These are phyloP conservation scores for Poa annua DNA, from an alignment of 176 grass and related monocot species.

Conservation along the genomic window DNA sequence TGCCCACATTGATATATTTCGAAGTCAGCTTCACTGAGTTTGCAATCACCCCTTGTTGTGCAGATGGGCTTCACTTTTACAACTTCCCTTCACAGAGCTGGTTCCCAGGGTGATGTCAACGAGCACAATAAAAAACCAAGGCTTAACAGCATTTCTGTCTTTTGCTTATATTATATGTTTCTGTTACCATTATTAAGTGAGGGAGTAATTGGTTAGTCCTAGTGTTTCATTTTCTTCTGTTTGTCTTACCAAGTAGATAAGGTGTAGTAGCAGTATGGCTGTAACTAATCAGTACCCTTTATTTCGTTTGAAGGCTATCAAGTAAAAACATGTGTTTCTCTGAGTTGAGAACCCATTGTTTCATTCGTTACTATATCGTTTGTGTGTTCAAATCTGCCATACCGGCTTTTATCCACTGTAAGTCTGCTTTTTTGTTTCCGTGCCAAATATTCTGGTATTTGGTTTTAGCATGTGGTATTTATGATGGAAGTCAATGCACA, in stretches of 20 bases:
- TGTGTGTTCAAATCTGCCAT: too few relatives aligned
- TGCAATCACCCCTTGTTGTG: constrained; percentile 2
- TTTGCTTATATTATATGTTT: constrained; percentile 53
- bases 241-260: constrained; percentile 48
- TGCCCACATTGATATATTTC: not conserved
- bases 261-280: constrained; percentile 42
- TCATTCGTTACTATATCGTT: too few relatives aligned
- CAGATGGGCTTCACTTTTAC: constrained; percentile 53
- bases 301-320: constrained; percentile 36
- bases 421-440: too few relatives aligned
- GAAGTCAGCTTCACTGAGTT: not conserved
- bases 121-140: constrained; percentile 52
- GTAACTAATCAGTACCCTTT: constrained; percentile 36
- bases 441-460: not conserved
- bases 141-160: constrained; percentile 42
- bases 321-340: constrained; percentile 26
- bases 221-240: constrained; percentile 41
- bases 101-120: constrained; percentile 27
- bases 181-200: constrained; percentile 47
- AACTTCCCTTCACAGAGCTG: constrained; percentile 41
- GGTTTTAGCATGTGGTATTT: not conserved
- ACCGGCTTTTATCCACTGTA: too few relatives aligned
- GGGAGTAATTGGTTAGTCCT: constrained; percentile 39
- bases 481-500: not conserved
- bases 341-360: not conserved